Evolutionary conservation across 345 rosid species (phyloP).

Genomic region (Durio zibethinus): DNA sequence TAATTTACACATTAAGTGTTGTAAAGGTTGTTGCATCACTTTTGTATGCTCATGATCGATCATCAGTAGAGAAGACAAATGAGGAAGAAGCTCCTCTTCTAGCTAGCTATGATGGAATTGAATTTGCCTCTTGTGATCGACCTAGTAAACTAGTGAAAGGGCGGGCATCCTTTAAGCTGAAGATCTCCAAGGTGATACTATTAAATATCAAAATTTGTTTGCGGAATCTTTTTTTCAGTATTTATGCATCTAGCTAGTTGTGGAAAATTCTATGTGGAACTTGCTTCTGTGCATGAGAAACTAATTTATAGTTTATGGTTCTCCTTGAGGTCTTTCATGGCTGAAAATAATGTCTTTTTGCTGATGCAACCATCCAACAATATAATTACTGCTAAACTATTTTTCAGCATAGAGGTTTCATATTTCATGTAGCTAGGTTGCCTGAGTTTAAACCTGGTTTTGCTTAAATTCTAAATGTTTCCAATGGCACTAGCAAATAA

Average conservation of each 20-base stretch:
- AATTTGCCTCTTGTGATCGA: constrained; percentile 58
- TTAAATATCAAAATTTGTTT: constrained; percentile 6
- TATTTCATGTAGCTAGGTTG: background rate
- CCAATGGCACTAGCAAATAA: background rate
- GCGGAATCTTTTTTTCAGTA: background rate
- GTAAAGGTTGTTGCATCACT: constrained; percentile 71
- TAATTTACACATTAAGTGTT: constrained; percentile 17
- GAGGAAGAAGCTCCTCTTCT: constrained; percentile 75
- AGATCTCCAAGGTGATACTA: constrained; percentile 67
- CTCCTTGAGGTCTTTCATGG: background rate
- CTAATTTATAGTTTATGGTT: background rate
- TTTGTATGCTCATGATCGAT: constrained; percentile 61
- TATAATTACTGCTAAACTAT: background rate
- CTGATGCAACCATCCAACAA: background rate
- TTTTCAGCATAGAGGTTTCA: background rate
- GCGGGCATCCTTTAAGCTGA: constrained; percentile 74
- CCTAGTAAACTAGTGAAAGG: constrained; percentile 61
- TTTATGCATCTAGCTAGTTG: background rate
- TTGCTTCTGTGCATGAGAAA: background rate
- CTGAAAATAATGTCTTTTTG: background rate
- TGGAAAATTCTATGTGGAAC: background rate
- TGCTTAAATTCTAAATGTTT: background rate
- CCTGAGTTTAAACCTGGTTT: background rate
- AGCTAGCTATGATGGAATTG: constrained; percentile 70
- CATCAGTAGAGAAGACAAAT: constrained; percentile 58